phyloP scores from a whole-genome alignment of 352 stramenopile species.

The Globisporangium takayamanum region DNA sequence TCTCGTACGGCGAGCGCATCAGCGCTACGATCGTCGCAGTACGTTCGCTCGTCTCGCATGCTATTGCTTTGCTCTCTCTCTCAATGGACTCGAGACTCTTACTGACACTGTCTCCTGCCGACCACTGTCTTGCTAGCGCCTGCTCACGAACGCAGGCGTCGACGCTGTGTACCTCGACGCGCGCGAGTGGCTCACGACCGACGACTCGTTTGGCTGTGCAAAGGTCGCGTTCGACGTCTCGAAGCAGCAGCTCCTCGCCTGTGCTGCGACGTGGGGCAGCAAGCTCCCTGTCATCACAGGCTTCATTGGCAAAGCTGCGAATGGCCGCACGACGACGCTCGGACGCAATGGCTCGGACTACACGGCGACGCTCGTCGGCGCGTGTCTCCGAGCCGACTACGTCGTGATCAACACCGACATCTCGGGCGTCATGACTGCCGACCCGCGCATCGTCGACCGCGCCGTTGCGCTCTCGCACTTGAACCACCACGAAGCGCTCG shows the following conservation, averaged over 20 bases:
- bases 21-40: slow-evolving; percentile 67
- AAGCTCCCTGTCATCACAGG: slow-evolving; percentile 69
- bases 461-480: slow-evolving; percentile 64
- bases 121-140: slow-evolving; percentile 12
- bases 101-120: background rate
- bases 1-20: slow-evolving; percentile 77
- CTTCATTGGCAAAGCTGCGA: slow-evolving; percentile 59
- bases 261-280: slow-evolving; percentile 34
- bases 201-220: slow-evolving; percentile 64
- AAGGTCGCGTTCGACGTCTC: slow-evolving; percentile 76
- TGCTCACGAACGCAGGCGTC: slow-evolving; percentile 54
- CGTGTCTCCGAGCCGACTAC: slow-evolving; percentile 61
- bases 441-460: slow-evolving; percentile 71
- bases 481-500: slow-evolving; percentile 75
- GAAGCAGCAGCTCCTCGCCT: slow-evolving; percentile 51
- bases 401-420: slow-evolving; percentile 86
- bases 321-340: slow-evolving; percentile 69
- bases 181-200: slow-evolving; percentile 66
- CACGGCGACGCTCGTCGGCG: slow-evolving; percentile 73
- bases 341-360: slow-evolving; percentile 83
- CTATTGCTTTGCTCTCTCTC: background rate
- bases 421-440: slow-evolving; percentile 75
- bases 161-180: slow-evolving; percentile 63
- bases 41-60: background rate
- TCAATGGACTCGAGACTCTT: background rate